These are phyloP conservation scores for Galerina sulciceps DNA, from an alignment of 768 basidiomycete genomes.

Conservation along the genomic window DNA sequence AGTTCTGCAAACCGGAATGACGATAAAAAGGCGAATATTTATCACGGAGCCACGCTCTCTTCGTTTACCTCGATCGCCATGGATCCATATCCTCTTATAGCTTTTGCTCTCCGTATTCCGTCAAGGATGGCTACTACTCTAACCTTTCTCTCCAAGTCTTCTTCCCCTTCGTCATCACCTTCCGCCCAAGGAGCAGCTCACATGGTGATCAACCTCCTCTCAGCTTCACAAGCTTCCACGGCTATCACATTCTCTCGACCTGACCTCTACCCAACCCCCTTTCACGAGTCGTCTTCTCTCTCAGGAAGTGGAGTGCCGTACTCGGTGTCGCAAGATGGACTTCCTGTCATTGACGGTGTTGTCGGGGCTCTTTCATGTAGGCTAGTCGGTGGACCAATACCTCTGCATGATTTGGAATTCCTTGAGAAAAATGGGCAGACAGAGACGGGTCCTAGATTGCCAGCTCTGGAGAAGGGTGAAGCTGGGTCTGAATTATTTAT, in stretches of 20 bases:
- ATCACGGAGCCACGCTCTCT: constrained; percentile 92
- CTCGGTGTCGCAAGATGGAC: constrained; percentile 50
- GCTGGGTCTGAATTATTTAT: constrained; percentile 77
- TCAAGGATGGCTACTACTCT: constrained; percentile 82
- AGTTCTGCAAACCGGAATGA: neutral
- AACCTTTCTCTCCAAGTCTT: constrained; percentile 24
- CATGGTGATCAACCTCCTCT: constrained; percentile 83
- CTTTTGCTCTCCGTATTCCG: constrained; percentile 89
- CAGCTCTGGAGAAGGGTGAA: constrained; percentile 20
- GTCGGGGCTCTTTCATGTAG: constrained; percentile 78
- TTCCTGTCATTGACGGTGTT: constrained; percentile 61
- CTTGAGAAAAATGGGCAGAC: constrained; percentile 28
- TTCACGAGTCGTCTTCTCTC: constrained; percentile 27
- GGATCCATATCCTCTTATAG: constrained; percentile 84
- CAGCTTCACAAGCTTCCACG: constrained; percentile 61
- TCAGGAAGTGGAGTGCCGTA: constrained; percentile 33
- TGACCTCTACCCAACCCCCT: constrained; percentile 68
- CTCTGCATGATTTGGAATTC: constrained; percentile 58
- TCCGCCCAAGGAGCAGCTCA: constrained; percentile 29
- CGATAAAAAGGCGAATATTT: constrained; percentile 25
- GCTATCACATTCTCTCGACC: constrained; percentile 77
- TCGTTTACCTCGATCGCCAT: constrained; percentile 93
- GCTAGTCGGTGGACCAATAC: constrained; percentile 62
- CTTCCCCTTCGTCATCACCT: constrained; percentile 1
- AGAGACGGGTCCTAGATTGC: constrained; percentile 4